Evolutionary conservation across 441 rosid genomes (phyloP).

Genomic region (Aleurites moluccanus): DNA sequence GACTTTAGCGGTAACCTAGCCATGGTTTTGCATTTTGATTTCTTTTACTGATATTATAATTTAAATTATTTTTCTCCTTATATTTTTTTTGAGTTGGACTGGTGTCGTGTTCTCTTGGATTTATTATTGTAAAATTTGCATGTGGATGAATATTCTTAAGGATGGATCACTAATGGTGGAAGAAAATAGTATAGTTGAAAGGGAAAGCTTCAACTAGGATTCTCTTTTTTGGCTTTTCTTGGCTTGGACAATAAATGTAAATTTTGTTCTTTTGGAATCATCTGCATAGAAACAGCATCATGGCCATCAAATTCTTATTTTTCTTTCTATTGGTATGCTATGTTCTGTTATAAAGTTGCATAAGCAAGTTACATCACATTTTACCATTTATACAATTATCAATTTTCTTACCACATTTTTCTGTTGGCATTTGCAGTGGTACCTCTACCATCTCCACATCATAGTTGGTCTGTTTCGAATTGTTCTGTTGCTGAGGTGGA

Average conservation of each 20-base stretch:
- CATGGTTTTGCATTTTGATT: not conserved
- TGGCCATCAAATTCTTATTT: not conserved
- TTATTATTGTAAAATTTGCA: conserved; percentile 4
- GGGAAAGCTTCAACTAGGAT: not conserved
- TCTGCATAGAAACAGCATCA: not conserved
- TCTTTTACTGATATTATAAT: not conserved
- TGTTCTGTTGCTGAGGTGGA: conserved; percentile 76
- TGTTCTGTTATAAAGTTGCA: not conserved
- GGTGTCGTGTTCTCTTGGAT: not conserved
- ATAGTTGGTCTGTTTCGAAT: conserved; percentile 77
- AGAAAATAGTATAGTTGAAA: conserved; percentile 1
- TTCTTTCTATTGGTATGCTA: not conserved
- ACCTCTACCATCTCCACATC: conserved; percentile 75
- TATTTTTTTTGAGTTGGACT: not conserved
- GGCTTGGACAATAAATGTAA: not conserved
- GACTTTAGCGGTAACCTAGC: conserved; percentile 8
- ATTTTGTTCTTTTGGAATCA: not conserved
- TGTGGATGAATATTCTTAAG: not conserved
- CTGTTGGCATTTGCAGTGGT: conserved; percentile 60
- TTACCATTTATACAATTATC: conserved; percentile 21
- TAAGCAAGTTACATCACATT: not conserved
- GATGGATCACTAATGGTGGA: not conserved
- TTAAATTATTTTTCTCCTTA: not conserved
- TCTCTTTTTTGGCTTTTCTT: not conserved
- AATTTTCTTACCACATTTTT: conserved; percentile 22